Base-by-base conservation (phyloP, 192 early-diverging fungal species). In the Coemansia sp. region DNA sequence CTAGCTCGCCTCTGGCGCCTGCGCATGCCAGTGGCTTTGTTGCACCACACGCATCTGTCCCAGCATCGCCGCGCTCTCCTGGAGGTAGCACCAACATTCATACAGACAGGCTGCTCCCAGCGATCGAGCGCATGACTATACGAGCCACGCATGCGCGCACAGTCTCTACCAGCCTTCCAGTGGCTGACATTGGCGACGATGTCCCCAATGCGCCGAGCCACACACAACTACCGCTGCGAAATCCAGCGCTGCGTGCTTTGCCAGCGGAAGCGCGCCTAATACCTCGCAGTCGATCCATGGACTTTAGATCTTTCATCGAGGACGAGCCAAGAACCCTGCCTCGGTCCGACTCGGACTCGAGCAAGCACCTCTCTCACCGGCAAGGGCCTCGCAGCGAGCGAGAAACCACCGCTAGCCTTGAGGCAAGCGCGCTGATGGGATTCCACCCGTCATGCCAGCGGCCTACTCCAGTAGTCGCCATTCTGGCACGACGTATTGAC, bases 251-350 rank as follows among this genome's bases (percentile, higher is more conserved):
- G 19, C 56, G 22, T 8, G 43, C 66, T 1, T 11, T 76, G 58
- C 46, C 51, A 14, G 42, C 49, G 3, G 70, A 82, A 22, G 15
- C 54, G 22, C 73, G 59, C 40, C 12, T 38, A 22, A 12, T 82
- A 7, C 45, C 66, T 20, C 79, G 79, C 9, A 82, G 79, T 57
- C 65, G 73, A 14, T 82, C 79, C 22, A 82, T 76, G 73, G 79
- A 76, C 59, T 68, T 82, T 27, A 59, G 66, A 22, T 58, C 56
- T 14, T 20, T 12, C 5, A 0, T 15, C 11, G 56, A 38, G 0
- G 36, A 58, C 20, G 56, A 38, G 35, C 56, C 56, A 14, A 38
- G 12, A 5, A n/a, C 19, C 19, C 19, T 58, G 19, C n/a, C 56
- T 38, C 56, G 56, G 19, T 58, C 56, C 1, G 56, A n/a, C 35